Evolutionary conservation across 345 rosid genomes (phyloP), one percentile per base, ranked within the genome.

Genomic region (Capsella bursapastoris): DNA sequence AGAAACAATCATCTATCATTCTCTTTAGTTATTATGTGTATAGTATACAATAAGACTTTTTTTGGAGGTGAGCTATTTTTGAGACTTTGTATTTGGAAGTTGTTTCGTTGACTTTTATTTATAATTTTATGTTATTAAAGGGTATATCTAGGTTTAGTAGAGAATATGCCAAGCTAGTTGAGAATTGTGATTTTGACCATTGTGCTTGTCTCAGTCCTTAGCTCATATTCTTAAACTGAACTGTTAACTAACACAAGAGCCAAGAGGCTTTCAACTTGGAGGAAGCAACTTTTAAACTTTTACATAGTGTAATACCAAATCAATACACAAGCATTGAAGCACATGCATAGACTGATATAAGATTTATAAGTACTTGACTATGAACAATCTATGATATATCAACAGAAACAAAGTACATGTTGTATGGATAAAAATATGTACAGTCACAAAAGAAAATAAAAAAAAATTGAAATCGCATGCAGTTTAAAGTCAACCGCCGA

Each of bases 31-130:
- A 22, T 22, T 22, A 22, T 48, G 7, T 47, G 12, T 22, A 27
- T 58, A 32, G n/a, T 34, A 41, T 6, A 6, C 5, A 18, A 4
- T 27, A 9, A 38, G 41, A 0, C 7, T 12, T 15, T 32, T 25
- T 25, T 35, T 52, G 15, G 38, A 6, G 58, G 8, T 3, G 5
- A 12, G 41, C 12, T 50, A 71, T 34, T 60, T 41, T 62, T 27
- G n/a, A 38, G 69, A 61, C 69, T 62, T 71, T 61, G 68, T 71
- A 60, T 60, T 71, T 71, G 64, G 67, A 14, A 48, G n/a, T 57
- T 55, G 25, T 57, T 41, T 41, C n/a, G 27, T 40, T 55, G 7
- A 52, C n/a, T 35, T 9, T 40, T 10, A 15, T 5, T 29, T 41
- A 29, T 13, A 15, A 27, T 53, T 52, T 55, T 41, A 55, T 6